Percentiles rank a stretch among this genome's conserved stretches.
These are phyloP conservation scores for Pleurozium schreberi DNA, from an alignment of 225 moss, liverwort and hornwort species.

Conservation along the genomic window DNA sequence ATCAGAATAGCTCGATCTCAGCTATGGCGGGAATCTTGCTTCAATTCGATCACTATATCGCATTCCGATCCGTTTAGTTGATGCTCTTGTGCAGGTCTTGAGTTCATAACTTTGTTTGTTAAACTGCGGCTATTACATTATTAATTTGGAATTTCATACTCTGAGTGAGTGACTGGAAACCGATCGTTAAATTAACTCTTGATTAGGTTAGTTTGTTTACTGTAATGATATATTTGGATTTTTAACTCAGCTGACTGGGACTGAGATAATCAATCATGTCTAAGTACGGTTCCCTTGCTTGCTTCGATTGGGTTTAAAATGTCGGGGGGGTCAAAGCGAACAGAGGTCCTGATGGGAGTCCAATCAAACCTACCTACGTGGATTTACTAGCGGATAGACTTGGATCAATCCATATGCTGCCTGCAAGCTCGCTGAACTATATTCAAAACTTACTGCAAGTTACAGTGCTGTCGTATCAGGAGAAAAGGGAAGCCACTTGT, in stretches of 20 bases:
- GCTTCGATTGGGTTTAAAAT: background rate
- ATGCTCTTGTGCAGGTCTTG: background rate
- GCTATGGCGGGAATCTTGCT: background rate
- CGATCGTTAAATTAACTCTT: background rate
- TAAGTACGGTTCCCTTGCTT: background rate
- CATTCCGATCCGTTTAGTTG: background rate
- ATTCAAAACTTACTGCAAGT: background rate
- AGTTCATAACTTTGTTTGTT: too few relatives aligned
- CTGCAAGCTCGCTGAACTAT: too few relatives aligned
- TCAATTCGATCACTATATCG: background rate
- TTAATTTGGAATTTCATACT: background rate
- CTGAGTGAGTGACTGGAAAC: background rate
- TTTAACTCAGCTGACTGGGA: background rate
- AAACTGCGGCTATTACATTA: too few relatives aligned
- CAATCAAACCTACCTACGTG: background rate
- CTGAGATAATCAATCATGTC: background rate
- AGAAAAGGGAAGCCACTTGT: too few relatives aligned
- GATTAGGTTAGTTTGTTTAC: background rate
- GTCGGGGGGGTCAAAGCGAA: background rate
- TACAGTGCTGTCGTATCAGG: too few relatives aligned
- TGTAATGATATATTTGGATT: background rate
- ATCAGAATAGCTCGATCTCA: background rate
- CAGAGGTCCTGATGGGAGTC: background rate
- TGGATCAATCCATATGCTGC: background rate
- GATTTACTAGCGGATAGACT: background rate